A percentile compares a stretch with the other conserved stretches of the same genome.
phyloP scores from a whole-genome alignment of 345 rosid genomes.

The Mangifera indica region DNA sequence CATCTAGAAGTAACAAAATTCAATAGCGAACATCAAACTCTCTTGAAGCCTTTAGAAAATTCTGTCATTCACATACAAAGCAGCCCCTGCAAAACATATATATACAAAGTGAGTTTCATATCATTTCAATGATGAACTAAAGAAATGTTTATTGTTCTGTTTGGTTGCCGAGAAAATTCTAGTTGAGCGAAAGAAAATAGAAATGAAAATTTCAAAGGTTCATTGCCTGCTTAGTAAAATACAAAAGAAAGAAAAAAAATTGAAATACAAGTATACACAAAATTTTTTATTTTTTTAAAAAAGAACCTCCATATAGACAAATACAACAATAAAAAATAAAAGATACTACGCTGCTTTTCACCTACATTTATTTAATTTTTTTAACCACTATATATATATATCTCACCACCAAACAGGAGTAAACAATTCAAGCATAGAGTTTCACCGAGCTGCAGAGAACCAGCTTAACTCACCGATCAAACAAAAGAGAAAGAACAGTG shows the following conservation, averaged over 20 bases:
- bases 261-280: not conserved
- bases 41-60: too few species aligned
- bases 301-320: not conserved
- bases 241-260: not conserved
- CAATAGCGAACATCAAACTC: not conserved
- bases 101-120: not conserved
- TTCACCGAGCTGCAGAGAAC: not conserved
- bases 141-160: not conserved
- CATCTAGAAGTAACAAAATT: slow-evolving; percentile 29
- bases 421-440: not conserved
- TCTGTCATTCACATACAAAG: slow-evolving; percentile 6
- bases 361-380: not conserved
- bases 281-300: too few species aligned
- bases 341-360: not conserved
- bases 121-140: slow-evolving; percentile 1
- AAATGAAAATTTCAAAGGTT: not conserved
- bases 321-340: too few species aligned
- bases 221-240: not conserved
- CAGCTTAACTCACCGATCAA: not conserved
- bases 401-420: slow-evolving; percentile 18
- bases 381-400: too few species aligned
- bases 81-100: too few species aligned
- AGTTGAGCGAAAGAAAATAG: not conserved
- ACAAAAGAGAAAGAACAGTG: not conserved
- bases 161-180: slow-evolving; percentile 1